Evolutionary conservation across 495 filamentous ascomycete genomes (phyloP), one percentile per base, ranked within the genome.

Genomic region (Aspergillus hancockii): DNA sequence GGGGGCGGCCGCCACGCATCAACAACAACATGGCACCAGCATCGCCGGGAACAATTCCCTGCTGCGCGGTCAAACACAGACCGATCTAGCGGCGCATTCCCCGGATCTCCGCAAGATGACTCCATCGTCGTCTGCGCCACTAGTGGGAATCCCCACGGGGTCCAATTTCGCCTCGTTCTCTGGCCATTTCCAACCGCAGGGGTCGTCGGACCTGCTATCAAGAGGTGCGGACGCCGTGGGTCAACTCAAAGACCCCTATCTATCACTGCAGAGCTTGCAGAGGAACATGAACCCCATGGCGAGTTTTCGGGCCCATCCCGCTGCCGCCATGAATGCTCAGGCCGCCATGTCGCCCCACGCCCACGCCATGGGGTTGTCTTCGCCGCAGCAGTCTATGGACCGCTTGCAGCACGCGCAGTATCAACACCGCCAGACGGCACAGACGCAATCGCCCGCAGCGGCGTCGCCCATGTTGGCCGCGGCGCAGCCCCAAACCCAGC

Each of bases 61-160:
- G 12, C 68, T 69, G 22, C 71, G 70, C 4, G 58, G 53, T 30
- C 71, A 67, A 30, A 56, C 69, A n/a, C 72, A 74, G 55, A 63
- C 71, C 23, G 68, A 65, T 22, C 65, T 72, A 25, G 49, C 66
- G 7, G 46, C 69, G 1, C 67, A 73, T 51, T 75, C 72, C 6
- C 74, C 74, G 9, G 73, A 75, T 61, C 52, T 73, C 54, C 72
- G 72, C 61, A 74, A 74, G 52, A 74, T 75, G 72, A 68, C 74
- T 3, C 69, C 72, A 22, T 64, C 69, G 4, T 64, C 71, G 0
- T 68, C 72, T 2, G 68, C 68, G n/a, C 67, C 75, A 12, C 53
- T 75, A 13, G 64, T 72, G 38, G 73, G 73, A 9, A 68, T 75
- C 40, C 64, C 73, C 22, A 55, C 73, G n/a, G 63, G 63, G 0